phyloP scores from a whole-genome alignment of 2,329 filamentous ascomycete species.

The Cladophialophora chaetospira region DNA sequence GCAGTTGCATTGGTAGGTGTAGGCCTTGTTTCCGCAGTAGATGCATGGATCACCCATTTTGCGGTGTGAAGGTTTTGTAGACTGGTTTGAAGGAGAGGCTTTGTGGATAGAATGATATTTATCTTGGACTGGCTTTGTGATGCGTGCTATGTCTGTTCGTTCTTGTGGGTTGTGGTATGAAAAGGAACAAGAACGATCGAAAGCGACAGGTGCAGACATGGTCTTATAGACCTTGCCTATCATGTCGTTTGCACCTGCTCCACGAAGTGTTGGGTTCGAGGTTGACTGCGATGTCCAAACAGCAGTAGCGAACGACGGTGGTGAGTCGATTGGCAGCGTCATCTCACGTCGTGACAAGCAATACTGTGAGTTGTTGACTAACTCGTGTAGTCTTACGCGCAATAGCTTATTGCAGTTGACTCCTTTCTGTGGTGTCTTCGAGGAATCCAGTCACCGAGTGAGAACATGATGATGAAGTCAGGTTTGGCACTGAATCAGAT shows the following conservation, averaged over 20 bases:
- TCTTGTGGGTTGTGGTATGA: not conserved
- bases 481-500: not conserved
- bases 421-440: too few species aligned
- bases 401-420: too few species aligned
- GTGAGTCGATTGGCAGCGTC: not conserved
- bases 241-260: not conserved
- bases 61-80: not conserved
- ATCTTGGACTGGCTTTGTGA: not conserved
- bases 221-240: slow-evolving; percentile 2
- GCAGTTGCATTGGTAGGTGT: slow-evolving; percentile 6
- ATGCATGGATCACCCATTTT: slow-evolving; percentile 8
- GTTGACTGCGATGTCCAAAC: not conserved
- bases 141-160: not conserved
- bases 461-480: too few species aligned
- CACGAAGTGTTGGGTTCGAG: not conserved
- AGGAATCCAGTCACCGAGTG: too few species aligned
- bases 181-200: not conserved
- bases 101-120: not conserved
- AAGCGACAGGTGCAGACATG: not conserved
- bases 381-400: too few species aligned
- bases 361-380: not conserved
- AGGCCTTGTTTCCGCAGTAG: slow-evolving; percentile 7
- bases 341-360: not conserved
- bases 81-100: not conserved
- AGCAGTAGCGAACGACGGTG: not conserved